Base-by-base conservation (phyloP, 2,329 filamentous ascomycete species). In the Botrytis paeoniae region DNA sequence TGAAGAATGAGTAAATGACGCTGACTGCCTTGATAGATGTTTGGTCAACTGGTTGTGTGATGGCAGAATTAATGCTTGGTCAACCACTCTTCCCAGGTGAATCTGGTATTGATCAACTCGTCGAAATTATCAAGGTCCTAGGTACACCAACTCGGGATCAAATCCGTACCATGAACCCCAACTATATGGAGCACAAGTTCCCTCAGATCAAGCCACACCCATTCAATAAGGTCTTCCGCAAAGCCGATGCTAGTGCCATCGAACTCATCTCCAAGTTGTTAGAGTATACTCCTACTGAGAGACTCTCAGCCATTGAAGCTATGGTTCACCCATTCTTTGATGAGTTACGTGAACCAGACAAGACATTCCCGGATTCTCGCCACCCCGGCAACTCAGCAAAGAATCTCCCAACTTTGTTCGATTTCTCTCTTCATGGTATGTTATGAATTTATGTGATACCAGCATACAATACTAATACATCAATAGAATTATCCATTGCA, bases 181-280 rank as follows among this genome's bases (percentile, higher is more conserved):
- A 99, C 84, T 99, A 99, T 85, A 99, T 99, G 96, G 96, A 99
- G 85, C 96, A 99, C 86, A 98, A 98, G 86, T 99, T 99, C 84
- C 96, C 96, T 65, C 96, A 99, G 84, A 99, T 99, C 86, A 99
- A 99, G 87, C 96, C 96, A 73, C 96, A 99, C 81, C 96, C 96
- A 41, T 99, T 99, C 87, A 97, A 93, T 85, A 98, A 98, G 89
- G 96, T 99, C 72, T 98, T 99, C 89, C 92, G 96, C 78, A 98
- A 97, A 88, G 96, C 96, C 73, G 94, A 97, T 78, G 88, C 90
- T 45, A 95, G 94, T 80, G 95, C 96, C 57, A 97, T 99, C 80
- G 95, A 98, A 81, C 86, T 99, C 79, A 98, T 99, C 82, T 96
- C 94, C 71, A 92, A 92, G 76, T 86, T 99, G 73, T 87, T 99